Conservation (phyloP, 371 early-diverging fungal species). For the Fennellomyces sp. region DNA sequence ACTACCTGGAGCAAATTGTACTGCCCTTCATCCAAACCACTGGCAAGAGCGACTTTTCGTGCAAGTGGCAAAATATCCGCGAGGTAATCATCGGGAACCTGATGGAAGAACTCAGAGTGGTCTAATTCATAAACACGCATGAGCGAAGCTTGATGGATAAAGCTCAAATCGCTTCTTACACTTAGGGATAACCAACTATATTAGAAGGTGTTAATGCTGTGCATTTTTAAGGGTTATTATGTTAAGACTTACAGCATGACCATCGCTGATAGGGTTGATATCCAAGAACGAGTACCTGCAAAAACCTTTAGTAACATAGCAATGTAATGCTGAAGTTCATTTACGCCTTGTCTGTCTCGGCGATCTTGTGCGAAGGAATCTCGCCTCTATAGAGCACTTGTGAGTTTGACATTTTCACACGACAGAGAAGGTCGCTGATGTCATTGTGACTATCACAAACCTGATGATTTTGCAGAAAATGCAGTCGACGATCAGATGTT, state of each 20-base stretch:
- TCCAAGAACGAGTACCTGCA: conserved; percentile 74
- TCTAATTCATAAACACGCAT: conserved; percentile 44
- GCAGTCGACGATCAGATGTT: conserved; percentile 59
- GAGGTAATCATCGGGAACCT: conserved; percentile 86
- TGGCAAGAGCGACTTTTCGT: conserved; percentile 81
- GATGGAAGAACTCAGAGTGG: conserved; percentile 88
- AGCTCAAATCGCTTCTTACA: conserved; percentile 43
- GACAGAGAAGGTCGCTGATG: not conserved
- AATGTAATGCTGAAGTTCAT: conserved; percentile 24
- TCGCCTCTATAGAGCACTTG: conserved; percentile 54
- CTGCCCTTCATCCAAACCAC: conserved; percentile 54
- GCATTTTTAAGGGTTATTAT: not conserved
- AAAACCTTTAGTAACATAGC: not conserved
- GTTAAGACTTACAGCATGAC: conserved; percentile 72
- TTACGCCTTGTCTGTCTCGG: conserved; percentile 82
- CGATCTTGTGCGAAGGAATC: conserved; percentile 81
- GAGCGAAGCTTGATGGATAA: not conserved
- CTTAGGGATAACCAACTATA: conserved; percentile 84
- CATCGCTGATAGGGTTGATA: conserved; percentile 78
- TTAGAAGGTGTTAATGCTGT: not conserved
- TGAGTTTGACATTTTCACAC: not conserved
- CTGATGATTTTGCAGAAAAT: conserved; percentile 91
- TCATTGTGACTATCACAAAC: conserved; percentile 10
- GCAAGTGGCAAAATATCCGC: conserved; percentile 89
- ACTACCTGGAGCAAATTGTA: conserved; percentile 92